phyloP scores from a whole-genome alignment of 2,329 filamentous ascomycete genomes.

The Chrysoporthe puriensis region DNA sequence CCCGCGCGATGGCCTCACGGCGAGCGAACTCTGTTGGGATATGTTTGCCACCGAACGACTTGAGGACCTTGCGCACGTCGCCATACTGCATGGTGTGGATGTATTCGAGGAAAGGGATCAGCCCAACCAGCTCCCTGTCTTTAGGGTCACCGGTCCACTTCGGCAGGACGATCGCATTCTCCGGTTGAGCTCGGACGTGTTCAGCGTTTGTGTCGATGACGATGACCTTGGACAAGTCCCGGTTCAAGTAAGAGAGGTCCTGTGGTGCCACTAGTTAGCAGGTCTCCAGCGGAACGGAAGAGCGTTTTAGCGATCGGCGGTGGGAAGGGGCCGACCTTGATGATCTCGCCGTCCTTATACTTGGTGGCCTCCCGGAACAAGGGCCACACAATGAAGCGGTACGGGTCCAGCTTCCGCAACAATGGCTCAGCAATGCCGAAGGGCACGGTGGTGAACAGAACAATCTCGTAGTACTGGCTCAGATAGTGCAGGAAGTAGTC shows the following conservation, averaged over 20 bases:
- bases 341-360: slow-evolving; percentile 92
- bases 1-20: slow-evolving; percentile 82
- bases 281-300: not conserved
- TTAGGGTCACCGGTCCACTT: slow-evolving; percentile 85
- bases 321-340: slow-evolving; percentile 69
- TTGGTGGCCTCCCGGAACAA: slow-evolving; percentile 96
- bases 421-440: slow-evolving; percentile 84
- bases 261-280: slow-evolving; percentile 42
- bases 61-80: slow-evolving; percentile 84
- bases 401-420: slow-evolving; percentile 91
- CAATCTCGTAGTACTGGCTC: slow-evolving; percentile 96
- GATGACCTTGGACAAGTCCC: slow-evolving; percentile 92
- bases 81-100: slow-evolving; percentile 90
- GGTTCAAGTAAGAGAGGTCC: slow-evolving; percentile 98
- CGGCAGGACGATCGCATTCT: slow-evolving; percentile 89
- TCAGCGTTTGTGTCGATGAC: slow-evolving; percentile 84
- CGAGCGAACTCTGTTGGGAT: slow-evolving; percentile 90
- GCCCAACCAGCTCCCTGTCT: slow-evolving; percentile 82
- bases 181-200: slow-evolving; percentile 88
- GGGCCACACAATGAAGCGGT: slow-evolving; percentile 92
- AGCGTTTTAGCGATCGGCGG: not conserved
- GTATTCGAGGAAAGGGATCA: slow-evolving; percentile 98
- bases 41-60: slow-evolving; percentile 85
- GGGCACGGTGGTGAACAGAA: slow-evolving; percentile 90
- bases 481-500: slow-evolving; percentile 98